Base-by-base conservation (phyloP, 2,329 filamentous ascomycete species). In the Fusarium anthophilum region DNA sequence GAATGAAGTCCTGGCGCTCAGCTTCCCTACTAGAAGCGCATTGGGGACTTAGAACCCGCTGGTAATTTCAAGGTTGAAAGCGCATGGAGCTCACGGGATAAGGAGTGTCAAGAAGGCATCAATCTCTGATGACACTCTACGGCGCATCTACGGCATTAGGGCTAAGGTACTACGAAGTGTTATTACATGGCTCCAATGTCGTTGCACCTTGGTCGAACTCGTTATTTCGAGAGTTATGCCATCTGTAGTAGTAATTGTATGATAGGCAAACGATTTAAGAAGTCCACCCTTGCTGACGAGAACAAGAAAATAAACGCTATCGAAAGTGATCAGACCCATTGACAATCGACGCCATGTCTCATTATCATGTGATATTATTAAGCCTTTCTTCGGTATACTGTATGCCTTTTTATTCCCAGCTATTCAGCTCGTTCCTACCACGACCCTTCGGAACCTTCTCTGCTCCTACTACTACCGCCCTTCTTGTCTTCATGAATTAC, bases 401-500 rank as follows among this genome's bases (percentile, higher is more conserved):
- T 28, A 18, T 37, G 6, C 2, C 15, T 11, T 32, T 45, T 6
- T 3, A n/a, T 18, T 14, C 13, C 2, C 6, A 30, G 13, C 1
- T n/a, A 51, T 38, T 12, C 8, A 32, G 4, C 9, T n/a, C 1
- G 5, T 28, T 14, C 13, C 30, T 66, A 77, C 76, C 76, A 78
- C 26, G 62, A 51, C 11, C 65, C 66, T 17, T 54, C 56, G 6
- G 58, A 64, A 5, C 44, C 43, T 18, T 63, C 57, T 11, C 53
- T 24, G 5, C 53, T 54, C 14, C 60, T 63, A 20, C 60, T 74
- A 3, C 55, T 55, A 4, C 64, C 61, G 10, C 53, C 55, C 8
- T 58, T 69, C 20, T 78, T 70, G 3, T 80, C 71, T 24, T 79
- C 78, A 4, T 69, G 77, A 11, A 69, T 72, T 8, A 86, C 74